Evolutionary conservation across 1,284 basidiomycete genomes (phyloP).

Genomic region (Phylloporus gajari): DNA sequence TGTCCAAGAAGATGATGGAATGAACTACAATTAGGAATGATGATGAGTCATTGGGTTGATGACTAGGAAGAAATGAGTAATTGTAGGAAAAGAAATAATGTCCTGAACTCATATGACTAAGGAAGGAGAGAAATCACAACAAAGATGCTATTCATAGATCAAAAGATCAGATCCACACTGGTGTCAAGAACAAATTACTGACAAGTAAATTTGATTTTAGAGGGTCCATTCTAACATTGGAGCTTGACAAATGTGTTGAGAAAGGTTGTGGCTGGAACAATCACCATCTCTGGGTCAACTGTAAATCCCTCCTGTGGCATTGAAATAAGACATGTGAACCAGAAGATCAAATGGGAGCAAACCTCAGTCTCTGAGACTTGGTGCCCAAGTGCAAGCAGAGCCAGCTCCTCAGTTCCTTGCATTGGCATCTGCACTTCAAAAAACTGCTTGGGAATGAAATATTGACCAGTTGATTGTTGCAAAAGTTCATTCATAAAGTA

Average conservation of each 20-base stretch:
- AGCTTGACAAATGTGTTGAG: constrained; percentile 21
- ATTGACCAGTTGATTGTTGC: constrained; percentile 18
- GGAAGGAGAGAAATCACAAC: no score
- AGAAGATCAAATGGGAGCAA: constrained; percentile 17
- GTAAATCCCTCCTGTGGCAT: constrained; percentile 19
- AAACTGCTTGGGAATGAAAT: constrained; percentile 36
- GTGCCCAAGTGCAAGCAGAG: constrained; percentile 17
- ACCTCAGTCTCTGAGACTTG: constrained; percentile 9
- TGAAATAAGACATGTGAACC: constrained; percentile 5
- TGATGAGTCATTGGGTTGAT: no score
- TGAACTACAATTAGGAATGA: no score
- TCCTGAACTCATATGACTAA: no score
- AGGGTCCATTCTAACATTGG: neutral
- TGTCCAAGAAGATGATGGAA: no score
- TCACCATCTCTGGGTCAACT: constrained; percentile 19
- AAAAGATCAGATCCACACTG: no score
- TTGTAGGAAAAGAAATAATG: no score
- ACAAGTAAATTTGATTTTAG: constrained; percentile 6
- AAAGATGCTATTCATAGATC: constrained; percentile 1
- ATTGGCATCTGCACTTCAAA: constrained; percentile 26
- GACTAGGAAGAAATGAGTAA: no score
- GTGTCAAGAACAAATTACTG: constrained; percentile 14
- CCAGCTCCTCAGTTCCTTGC: neutral
- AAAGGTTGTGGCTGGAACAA: constrained; percentile 18
- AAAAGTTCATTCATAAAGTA: constrained; percentile 41